Percentiles rank a stretch among this genome's conserved stretches.
Conservation (phyloP, 352 stramenopile species). For the Globisporangium middletonii region DNA sequence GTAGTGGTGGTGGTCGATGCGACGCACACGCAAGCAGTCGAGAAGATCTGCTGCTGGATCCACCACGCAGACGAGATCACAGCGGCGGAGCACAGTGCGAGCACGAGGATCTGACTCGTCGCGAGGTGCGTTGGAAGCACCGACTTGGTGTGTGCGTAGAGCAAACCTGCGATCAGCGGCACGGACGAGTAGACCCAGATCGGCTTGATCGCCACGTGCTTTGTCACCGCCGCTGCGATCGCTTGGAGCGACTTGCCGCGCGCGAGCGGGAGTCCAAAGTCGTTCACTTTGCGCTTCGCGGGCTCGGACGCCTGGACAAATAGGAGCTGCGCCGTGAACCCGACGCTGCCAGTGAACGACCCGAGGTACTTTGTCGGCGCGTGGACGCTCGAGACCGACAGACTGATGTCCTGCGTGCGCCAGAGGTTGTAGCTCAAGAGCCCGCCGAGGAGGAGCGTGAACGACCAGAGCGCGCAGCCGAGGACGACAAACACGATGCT, state of each 20-base stretch:
- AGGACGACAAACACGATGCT: conserved; percentile 49
- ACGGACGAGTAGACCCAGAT: conserved; percentile 19
- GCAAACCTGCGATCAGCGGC: conserved; percentile 8
- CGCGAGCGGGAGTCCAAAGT: not conserved
- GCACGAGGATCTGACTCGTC: conserved; percentile 20
- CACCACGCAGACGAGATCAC: conserved; percentile 35
- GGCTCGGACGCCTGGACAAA: conserved; percentile 33
- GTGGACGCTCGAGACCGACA: conserved; percentile 1
- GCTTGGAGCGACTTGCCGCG: conserved; percentile 8
- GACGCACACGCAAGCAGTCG: not conserved
- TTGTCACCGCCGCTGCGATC: conserved; percentile 8
- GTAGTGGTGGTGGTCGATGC: too few relatives aligned
- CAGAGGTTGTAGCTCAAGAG: conserved; percentile 46
- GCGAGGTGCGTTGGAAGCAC: conserved; percentile 24
- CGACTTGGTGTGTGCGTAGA: conserved; percentile 24
- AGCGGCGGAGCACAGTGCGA: conserved; percentile 26
- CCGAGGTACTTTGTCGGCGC: conserved; percentile 32
- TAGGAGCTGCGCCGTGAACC: conserved; percentile 37
- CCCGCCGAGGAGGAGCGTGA: conserved; percentile 40
- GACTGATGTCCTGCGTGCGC: conserved; percentile 17
- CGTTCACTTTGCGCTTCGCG: conserved; percentile 1
- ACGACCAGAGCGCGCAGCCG: conserved; percentile 48
- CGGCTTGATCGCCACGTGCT: conserved; percentile 2
- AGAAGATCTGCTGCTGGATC: conserved; percentile 45
- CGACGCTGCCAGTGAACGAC: conserved; percentile 41